Percentiles rank a stretch among this genome's conserved stretches.
These are phyloP conservation scores for Mortierella alpina DNA, from an alignment of 192 early-diverging fungal genomes.

Conservation along the genomic window DNA sequence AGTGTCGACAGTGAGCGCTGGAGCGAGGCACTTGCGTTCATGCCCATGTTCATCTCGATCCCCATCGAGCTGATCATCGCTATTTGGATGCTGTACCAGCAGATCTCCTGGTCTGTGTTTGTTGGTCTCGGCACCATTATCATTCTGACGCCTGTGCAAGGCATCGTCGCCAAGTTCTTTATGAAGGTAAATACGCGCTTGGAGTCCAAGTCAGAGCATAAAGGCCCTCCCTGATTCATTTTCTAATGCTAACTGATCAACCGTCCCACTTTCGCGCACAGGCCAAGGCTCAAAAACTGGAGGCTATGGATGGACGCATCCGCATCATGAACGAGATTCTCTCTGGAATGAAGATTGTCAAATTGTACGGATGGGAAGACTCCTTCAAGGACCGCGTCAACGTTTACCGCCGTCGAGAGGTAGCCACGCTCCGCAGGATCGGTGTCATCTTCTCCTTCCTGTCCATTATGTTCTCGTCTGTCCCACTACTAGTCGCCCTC, in stretches of 20 bases:
- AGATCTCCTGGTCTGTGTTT: slow-evolving; percentile 47
- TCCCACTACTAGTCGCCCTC: slow-evolving; percentile 29
- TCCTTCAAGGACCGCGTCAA: slow-evolving; percentile 39
- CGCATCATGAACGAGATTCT: slow-evolving; percentile 54
- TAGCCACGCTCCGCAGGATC: slow-evolving; percentile 46
- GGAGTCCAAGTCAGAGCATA: no score
- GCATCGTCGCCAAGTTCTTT: slow-evolving; percentile 32
- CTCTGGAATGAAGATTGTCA: slow-evolving; percentile 56
- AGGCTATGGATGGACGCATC: slow-evolving; percentile 55
- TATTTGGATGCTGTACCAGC: slow-evolving; percentile 43
- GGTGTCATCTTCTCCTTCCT: slow-evolving; percentile 48
- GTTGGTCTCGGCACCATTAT: slow-evolving; percentile 30
- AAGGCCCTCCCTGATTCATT: no score
- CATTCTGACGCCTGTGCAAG: slow-evolving; percentile 26
- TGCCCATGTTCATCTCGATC: slow-evolving; percentile 40
- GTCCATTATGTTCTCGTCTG: slow-evolving; percentile 45
- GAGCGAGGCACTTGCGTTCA: slow-evolving; percentile 32
- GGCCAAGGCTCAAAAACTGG: slow-evolving; percentile 31
- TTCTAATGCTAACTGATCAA: not conserved
- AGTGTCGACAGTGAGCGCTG: slow-evolving; percentile 53
- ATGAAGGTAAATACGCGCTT: slow-evolving; percentile 27
- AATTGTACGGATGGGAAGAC: slow-evolving; percentile 55
- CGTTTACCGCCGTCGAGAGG: slow-evolving; percentile 33
- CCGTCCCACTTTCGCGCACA: not conserved
- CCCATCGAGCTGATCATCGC: slow-evolving; percentile 43